Conservation (phyloP, 371 early-diverging fungal species). For the Saksenaea vasiformis region DNA sequence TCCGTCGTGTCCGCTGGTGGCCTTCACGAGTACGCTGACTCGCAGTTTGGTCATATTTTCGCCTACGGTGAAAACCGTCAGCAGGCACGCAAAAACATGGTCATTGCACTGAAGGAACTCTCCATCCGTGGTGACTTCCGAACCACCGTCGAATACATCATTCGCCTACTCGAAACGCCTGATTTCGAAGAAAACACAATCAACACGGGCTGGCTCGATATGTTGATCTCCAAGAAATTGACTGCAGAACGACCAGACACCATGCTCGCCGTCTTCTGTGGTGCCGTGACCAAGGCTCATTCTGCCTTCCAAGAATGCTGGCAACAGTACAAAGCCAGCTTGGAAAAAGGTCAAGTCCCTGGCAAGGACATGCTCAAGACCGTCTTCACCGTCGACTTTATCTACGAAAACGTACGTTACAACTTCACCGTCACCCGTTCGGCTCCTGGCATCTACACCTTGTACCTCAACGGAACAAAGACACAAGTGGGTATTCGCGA, state of each 20-base stretch:
- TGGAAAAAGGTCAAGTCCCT: constrained; percentile 94
- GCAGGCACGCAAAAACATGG: constrained; percentile 93
- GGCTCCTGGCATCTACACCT: constrained; percentile 78
- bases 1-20: constrained; percentile 93
- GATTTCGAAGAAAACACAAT: constrained; percentile 89
- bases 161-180: constrained; percentile 89
- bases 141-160: constrained; percentile 96
- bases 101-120: constrained; percentile 96
- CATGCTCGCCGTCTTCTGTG: constrained; percentile 88
- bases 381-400: constrained; percentile 82
- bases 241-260: constrained; percentile 92
- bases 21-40: constrained; percentile 98
- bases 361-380: constrained; percentile 76
- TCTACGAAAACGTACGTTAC: constrained; percentile 88
- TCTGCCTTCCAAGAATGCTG: constrained; percentile 58
- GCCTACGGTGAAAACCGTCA: constrained; percentile 95
- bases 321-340: constrained; percentile 74
- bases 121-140: constrained; percentile 98
- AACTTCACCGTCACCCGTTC: constrained; percentile 82
- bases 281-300: constrained; percentile 90
- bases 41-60: constrained; percentile 99
- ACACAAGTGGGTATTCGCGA: constrained; percentile 81
- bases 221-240: constrained; percentile 85
- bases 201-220: constrained; percentile 97
- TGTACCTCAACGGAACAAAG: constrained; percentile 83